A percentile compares a stretch with the other conserved stretches of the same genome.
These are phyloP conservation scores for Trapa incisa DNA, from an alignment of 345 rosid species.

Conservation along the genomic window DNA sequence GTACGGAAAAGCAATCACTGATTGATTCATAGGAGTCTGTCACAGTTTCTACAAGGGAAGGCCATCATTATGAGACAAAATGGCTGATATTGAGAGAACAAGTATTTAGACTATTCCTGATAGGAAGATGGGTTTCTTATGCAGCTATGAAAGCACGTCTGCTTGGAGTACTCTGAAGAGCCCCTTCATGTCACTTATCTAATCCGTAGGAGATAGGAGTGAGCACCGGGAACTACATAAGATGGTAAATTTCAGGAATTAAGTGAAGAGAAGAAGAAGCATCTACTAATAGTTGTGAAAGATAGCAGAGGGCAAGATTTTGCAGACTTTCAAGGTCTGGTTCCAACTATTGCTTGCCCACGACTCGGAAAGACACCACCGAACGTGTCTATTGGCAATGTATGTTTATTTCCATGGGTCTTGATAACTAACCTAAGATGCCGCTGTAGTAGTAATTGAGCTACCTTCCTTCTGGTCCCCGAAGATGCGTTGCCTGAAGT, in stretches of 20 bases:
- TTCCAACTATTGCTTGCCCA: background rate
- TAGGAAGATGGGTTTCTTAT: no score
- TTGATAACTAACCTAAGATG: conserved; percentile 12
- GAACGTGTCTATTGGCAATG: background rate
- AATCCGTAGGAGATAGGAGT: background rate
- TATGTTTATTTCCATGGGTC: background rate
- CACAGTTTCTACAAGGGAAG: no score
- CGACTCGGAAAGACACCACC: background rate
- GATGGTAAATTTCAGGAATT: background rate
- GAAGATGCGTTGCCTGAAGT: conserved; percentile 81
- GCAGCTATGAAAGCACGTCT: background rate
- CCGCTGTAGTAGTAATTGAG: conserved; percentile 10
- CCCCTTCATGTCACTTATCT: background rate
- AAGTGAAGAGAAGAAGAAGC: background rate
- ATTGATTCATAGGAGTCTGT: no score
- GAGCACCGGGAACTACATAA: conserved; percentile 1
- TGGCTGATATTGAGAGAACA: no score
- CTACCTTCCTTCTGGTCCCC: conserved; percentile 75
- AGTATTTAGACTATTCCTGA: no score
- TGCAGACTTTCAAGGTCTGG: no score
- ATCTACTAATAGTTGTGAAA: background rate
- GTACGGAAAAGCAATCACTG: background rate
- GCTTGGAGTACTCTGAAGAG: background rate
- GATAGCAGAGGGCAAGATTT: background rate
- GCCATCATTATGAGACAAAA: no score